Percentiles rank a stretch among this genome's conserved stretches.
phyloP scores from a whole-genome alignment of 345 rosid genomes.

The Aegle marmelos region DNA sequence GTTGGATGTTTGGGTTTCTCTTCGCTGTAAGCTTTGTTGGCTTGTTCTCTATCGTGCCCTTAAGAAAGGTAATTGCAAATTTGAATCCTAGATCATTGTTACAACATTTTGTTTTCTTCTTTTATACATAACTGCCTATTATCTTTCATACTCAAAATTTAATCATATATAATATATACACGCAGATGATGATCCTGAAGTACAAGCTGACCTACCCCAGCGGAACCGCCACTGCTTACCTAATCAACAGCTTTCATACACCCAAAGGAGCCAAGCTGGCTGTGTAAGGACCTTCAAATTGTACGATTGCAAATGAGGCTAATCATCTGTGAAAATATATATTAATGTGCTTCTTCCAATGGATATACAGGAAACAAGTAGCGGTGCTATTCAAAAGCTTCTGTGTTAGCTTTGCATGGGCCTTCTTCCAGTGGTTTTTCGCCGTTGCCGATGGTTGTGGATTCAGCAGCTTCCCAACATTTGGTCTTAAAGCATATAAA shows the following conservation, averaged over 20 bases:
- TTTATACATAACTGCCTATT: no score
- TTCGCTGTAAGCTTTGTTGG: slow-evolving; percentile 86
- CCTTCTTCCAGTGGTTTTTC: slow-evolving; percentile 74
- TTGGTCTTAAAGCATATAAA: slow-evolving; percentile 63
- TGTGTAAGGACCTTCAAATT: slow-evolving; percentile 33
- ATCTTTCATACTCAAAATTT: no score
- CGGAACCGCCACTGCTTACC: slow-evolving; percentile 91
- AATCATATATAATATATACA: no score
- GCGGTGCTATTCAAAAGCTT: slow-evolving; percentile 41
- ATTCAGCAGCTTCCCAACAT: slow-evolving; percentile 69
- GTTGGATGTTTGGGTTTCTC: slow-evolving; percentile 81
- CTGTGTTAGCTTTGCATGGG: slow-evolving; percentile 43
- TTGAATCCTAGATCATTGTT: no score
- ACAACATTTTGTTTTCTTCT: neutral
- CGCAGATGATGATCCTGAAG: slow-evolving; percentile 72
- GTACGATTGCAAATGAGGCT: no score
- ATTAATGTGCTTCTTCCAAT: neutral
- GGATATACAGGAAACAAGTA: slow-evolving; percentile 50
- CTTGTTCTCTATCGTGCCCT: slow-evolving; percentile 72
- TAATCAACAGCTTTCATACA: slow-evolving; percentile 89
- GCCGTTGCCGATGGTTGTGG: slow-evolving; percentile 65
- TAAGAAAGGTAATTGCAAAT: slow-evolving; percentile 55
- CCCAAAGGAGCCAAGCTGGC: slow-evolving; percentile 91
- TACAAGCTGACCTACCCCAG: slow-evolving; percentile 85
- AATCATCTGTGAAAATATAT: no score